phyloP scores from a whole-genome alignment of 495 filamentous ascomycete species.

The Cercophora samala region DNA sequence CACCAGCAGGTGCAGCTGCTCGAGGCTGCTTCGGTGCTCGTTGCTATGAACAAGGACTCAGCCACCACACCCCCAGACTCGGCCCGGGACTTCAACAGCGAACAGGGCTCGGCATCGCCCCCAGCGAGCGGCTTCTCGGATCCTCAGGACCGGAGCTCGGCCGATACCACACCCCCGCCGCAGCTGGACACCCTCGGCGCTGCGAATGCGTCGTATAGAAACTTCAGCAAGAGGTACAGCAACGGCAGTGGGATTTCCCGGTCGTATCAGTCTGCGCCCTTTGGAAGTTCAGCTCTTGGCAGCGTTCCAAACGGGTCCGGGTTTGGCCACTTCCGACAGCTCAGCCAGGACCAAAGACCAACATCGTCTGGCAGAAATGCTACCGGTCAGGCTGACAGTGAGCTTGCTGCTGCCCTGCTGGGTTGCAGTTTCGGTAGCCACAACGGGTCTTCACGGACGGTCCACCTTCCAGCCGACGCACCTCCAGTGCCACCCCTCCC shows the following conservation, averaged over 20 bases:
- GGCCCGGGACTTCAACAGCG: conserved; percentile 64
- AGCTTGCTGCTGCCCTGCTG: conserved; percentile 80
- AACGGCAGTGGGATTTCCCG: conserved; percentile 71
- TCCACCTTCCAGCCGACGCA: conserved; percentile 68
- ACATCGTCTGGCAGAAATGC: conserved; percentile 59
- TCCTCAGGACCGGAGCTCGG: conserved; percentile 63
- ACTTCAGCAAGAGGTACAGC: conserved; percentile 58
- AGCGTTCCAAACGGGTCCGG: conserved; percentile 46
- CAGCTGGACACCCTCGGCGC: conserved; percentile 47
- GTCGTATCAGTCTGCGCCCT: conserved; percentile 77
- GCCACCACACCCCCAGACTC: conserved; percentile 52
- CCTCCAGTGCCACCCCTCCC: conserved; percentile 86
- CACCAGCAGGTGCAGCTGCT: conserved; percentile 98
- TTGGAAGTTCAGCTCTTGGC: conserved; percentile 49
- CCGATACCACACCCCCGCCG: conserved; percentile 69
- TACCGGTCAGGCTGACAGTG: conserved; percentile 68
- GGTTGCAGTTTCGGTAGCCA: conserved; percentile 86
- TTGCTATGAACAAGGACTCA: conserved; percentile 73
- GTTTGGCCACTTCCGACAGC: conserved; percentile 55
- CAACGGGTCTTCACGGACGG: conserved; percentile 55
- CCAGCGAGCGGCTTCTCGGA: conserved; percentile 75
- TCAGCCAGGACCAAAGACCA: conserved; percentile 56
- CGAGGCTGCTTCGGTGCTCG: conserved; percentile 90
- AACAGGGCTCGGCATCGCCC: conserved; percentile 77
- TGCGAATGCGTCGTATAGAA: conserved; percentile 44